Evolutionary conservation across 2,329 filamentous ascomycete genomes (phyloP).

Genomic region (Fusarium temperatum): DNA sequence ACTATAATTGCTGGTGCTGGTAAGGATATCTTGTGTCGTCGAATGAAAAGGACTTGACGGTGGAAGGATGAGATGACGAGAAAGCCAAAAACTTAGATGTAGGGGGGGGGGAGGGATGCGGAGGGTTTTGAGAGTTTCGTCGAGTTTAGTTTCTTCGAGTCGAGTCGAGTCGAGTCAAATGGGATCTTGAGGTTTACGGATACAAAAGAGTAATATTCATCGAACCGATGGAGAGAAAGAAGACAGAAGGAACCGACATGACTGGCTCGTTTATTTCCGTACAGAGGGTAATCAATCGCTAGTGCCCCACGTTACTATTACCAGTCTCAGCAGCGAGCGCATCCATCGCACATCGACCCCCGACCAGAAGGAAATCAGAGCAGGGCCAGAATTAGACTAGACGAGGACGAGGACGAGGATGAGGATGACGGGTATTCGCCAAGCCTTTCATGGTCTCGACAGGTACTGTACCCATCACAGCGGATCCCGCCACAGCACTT

Average conservation of each 20-base stretch:
- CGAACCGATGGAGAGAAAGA: conserved; percentile 3
- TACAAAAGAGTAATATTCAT: background rate
- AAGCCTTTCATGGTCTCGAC: conserved; percentile 26
- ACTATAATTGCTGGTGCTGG: background rate
- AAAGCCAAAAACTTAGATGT: background rate
- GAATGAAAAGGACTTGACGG: background rate
- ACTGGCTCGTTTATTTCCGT: conserved; percentile 25
- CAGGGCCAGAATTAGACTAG: background rate
- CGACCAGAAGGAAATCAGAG: conserved; percentile 9
- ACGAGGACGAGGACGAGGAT: background rate
- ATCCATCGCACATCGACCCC: conserved; percentile 30
- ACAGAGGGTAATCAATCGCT: background rate
- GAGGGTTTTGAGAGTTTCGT: conserved; percentile 23
- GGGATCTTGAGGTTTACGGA: conserved; percentile 4
- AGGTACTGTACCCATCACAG: conserved; percentile 24
- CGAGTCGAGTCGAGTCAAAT: background rate
- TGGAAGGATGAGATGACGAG: background rate
- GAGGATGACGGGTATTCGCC: conserved; percentile 14
- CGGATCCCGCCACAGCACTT: conserved; percentile 32
- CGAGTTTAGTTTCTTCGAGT: conserved; percentile 5
- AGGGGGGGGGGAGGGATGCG: conserved; percentile 1
- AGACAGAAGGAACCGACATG: conserved; percentile 16
- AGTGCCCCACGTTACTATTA: conserved; percentile 20
- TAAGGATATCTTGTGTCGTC: background rate
- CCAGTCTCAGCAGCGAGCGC: conserved; percentile 17